Percentiles rank a stretch among this genome's conserved stretches.
phyloP scores from a whole-genome alignment of 108 stramenopile genomes.

The Cylindrotheca fusiformis region DNA sequence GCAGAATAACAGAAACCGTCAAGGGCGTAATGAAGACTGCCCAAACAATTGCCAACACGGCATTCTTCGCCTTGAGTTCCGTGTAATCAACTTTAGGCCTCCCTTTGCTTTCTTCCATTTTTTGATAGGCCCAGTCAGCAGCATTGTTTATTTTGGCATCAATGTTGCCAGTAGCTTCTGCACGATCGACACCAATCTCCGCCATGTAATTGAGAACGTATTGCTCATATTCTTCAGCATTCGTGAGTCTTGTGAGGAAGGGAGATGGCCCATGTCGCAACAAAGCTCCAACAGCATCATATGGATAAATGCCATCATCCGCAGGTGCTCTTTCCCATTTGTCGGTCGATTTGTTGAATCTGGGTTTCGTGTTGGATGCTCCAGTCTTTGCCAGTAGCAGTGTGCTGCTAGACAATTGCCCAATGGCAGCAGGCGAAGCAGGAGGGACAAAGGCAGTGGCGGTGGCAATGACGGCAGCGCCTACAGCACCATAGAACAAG shows the following conservation, averaged over 20 bases:
- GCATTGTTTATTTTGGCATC: constrained; percentile 64
- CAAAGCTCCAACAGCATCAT: constrained; percentile 53
- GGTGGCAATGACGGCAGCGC: not conserved
- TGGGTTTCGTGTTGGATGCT: constrained; percentile 32
- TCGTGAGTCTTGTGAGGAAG: constrained; percentile 37
- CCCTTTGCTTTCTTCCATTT: constrained; percentile 54
- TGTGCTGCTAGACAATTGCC: not conserved
- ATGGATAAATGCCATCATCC: constrained; percentile 50
- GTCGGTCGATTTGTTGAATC: constrained; percentile 35
- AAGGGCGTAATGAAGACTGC: constrained; percentile 43
- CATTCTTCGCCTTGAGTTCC: constrained; percentile 38
- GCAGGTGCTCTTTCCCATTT: constrained; percentile 20
- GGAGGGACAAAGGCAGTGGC: not conserved
- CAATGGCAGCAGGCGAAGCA: not conserved
- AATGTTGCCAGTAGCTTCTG: constrained; percentile 53
- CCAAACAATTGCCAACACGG: constrained; percentile 37
- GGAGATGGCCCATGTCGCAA: constrained; percentile 54
- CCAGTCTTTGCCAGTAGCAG: too few relatives aligned
- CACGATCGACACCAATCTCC: constrained; percentile 27
- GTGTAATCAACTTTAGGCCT: constrained; percentile 55
- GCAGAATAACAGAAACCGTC: constrained; percentile 1
- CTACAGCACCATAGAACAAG: not conserved
- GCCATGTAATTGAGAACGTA: constrained; percentile 56
- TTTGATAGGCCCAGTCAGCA: constrained; percentile 58
- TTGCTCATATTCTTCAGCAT: constrained; percentile 56